Base-by-base conservation (phyloP, 1,139 yeast species). In the Barnettozyma hawaiiensis region DNA sequence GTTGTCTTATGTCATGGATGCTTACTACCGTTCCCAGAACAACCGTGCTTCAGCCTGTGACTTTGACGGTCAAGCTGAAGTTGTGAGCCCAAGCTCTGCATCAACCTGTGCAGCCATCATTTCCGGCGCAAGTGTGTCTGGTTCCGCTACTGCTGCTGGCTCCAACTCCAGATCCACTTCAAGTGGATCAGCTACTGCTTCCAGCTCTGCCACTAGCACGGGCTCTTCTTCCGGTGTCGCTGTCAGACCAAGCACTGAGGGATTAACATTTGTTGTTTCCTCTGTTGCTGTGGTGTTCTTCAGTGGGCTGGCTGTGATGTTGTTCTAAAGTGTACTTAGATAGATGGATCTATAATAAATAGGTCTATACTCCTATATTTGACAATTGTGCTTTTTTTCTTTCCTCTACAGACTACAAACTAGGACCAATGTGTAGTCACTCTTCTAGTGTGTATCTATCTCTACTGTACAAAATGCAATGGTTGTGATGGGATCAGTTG, bases 11-110 rank as follows among this genome's bases (percentile, higher is more conserved):
- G 67, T 81, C 47, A 64, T 84, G 67, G 76, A 82, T 71, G 64
- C 72, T 56, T 84, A 84, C 70, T 83, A 82, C 64, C 61, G 67
- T 52, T 67, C 65, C 33, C 69, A 78, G 43, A 73, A 71, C 51
- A 62, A 64, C 43, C 48, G 62, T 19, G 49, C 51, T 7, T 61
- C 71, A 39, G 85, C 81, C 41, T 84, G 94, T 71, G 75, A 73
- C 60, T 84, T 83, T 65, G 63, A 65, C 46, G 92, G 94, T 45
- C 71, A 81, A 47, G 87, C 85, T 39, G 53, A 77, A 31, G 45
- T 76, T 38, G 64, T 64, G 47, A 57, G 66, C 42, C 73, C 70
- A 21, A 60, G 78, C 41, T 76, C 81, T 45, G 73, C 75, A 31
- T 64, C 76, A 34, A 61, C 78, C 39, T 70, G 80, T 49, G 67